A percentile compares a stretch with the other conserved stretches of the same genome.
phyloP scores from a whole-genome alignment of 306 rosid species.

The Amphicarpaea edgeworthii region DNA sequence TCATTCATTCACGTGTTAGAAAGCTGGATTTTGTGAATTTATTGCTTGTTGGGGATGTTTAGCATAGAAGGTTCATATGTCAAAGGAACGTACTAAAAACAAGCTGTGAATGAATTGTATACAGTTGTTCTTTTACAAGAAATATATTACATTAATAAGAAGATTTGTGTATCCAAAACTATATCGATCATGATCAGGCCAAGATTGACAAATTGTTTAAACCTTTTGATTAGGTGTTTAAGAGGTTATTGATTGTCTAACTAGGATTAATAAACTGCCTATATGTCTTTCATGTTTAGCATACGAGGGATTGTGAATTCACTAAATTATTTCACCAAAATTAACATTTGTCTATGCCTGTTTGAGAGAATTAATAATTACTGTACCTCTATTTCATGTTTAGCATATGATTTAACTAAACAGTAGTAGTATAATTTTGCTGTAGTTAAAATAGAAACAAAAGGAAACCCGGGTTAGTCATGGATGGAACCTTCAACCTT shows the following conservation, averaged over 20 bases:
- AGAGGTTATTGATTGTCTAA: background rate
- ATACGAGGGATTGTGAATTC: no score
- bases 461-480: no score
- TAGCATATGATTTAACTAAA: background rate
- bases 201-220: background rate
- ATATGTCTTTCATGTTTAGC: no score
- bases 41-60: conserved; percentile 40
- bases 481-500: no score
- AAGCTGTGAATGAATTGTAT: conserved; percentile 34
- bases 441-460: background rate
- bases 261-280: background rate
- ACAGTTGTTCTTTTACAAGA: conserved; percentile 41
- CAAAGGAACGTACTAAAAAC: background rate
- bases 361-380: no score
- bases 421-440: background rate
- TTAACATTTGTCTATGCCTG: no score
- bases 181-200: background rate
- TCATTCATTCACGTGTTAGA: conserved; percentile 48
- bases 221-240: background rate
- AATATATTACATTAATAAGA: conserved; percentile 9
- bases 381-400: no score
- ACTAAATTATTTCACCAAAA: no score
- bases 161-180: background rate
- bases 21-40: conserved; percentile 44
- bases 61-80: conserved; percentile 38